phyloP scores from a whole-genome alignment of 129 eudicot genomes.

The Escallonia rubra region DNA sequence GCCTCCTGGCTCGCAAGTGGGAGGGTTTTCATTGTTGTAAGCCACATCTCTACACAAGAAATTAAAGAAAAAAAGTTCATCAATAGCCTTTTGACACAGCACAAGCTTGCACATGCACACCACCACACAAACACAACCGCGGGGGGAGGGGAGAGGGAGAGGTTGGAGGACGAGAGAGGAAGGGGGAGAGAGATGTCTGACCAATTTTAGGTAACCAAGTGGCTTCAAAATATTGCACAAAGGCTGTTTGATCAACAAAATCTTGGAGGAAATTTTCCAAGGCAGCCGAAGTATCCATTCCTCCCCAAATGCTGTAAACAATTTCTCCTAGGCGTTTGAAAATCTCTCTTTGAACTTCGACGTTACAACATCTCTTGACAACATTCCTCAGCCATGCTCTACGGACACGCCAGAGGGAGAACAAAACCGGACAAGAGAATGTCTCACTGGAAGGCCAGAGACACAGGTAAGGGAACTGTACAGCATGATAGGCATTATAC shows the following conservation, averaged over 20 bases:
- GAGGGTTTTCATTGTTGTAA: conserved; percentile 59
- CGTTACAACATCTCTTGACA: conserved; percentile 59
- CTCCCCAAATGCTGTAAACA: conserved; percentile 66
- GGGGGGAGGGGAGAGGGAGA: neutral
- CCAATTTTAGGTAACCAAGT: conserved; percentile 96
- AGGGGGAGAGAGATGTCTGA: conserved; percentile 23
- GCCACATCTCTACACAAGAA: conserved; percentile 78
- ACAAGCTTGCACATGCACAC: neutral
- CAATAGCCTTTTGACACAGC: too few relatives aligned
- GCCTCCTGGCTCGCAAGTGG: conserved; percentile 97
- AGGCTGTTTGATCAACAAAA: conserved; percentile 75
- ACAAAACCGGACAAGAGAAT: conserved; percentile 80
- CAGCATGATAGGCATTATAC: neutral
- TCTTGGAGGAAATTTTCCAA: conserved; percentile 61
- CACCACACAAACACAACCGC: neutral
- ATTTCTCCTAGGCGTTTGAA: conserved; percentile 78
- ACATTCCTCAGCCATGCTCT: conserved; percentile 87
- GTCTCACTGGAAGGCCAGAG: conserved; percentile 57
- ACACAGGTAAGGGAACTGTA: conserved; percentile 2
- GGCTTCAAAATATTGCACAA: conserved; percentile 69
- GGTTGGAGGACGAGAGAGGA: neutral
- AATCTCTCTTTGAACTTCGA: conserved; percentile 81
- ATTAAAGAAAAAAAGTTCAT: too few relatives aligned
- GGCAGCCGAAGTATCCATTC: conserved; percentile 32
- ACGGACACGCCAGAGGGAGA: conserved; percentile 92